phyloP scores from a whole-genome alignment of 2,329 filamentous ascomycete genomes.

The Trichoderma sp. region DNA sequence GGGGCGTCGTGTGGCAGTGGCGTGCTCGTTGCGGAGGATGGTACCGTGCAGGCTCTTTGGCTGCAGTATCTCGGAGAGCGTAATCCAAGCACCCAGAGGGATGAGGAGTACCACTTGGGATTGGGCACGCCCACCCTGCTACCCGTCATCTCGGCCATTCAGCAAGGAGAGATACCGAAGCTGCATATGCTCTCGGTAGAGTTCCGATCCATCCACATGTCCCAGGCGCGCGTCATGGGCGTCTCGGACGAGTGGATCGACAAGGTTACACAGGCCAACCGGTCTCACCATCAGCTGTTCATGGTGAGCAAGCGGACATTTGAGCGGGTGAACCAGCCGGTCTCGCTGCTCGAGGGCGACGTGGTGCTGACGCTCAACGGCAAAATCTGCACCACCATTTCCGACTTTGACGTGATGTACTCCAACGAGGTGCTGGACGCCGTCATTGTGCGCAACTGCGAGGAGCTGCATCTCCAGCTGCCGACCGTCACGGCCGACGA shows the following conservation, averaged over 20 bases:
- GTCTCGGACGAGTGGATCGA: constrained; percentile 95
- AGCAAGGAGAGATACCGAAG: constrained; percentile 74
- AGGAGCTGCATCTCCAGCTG: constrained; percentile 75
- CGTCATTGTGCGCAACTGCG: constrained; percentile 80
- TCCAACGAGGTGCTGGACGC: constrained; percentile 80
- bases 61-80: constrained; percentile 94
- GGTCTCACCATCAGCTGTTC: constrained; percentile 92
- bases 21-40: constrained; percentile 85
- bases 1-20: constrained; percentile 92
- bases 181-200: constrained; percentile 92
- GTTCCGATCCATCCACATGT: constrained; percentile 94
- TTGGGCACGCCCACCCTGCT: constrained; percentile 85
- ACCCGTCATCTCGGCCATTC: constrained; percentile 85
- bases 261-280: constrained; percentile 84
- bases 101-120: constrained; percentile 95
- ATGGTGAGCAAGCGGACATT: constrained; percentile 92
- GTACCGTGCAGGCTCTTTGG: constrained; percentile 94
- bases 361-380: constrained; percentile 89
- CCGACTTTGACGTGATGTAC: constrained; percentile 96
- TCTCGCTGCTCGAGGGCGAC: constrained; percentile 81
- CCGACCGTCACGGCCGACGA: constrained; percentile 86
- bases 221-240: constrained; percentile 94
- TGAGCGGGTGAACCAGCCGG: constrained; percentile 54
- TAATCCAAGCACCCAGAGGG: constrained; percentile 73
- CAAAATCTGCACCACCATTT: constrained; percentile 89